Percentiles rank a stretch among this genome's conserved stretches.
Evolutionary conservation across 2,329 filamentous ascomycete genomes (phyloP).

Genomic region (Hortaea sp.): DNA sequence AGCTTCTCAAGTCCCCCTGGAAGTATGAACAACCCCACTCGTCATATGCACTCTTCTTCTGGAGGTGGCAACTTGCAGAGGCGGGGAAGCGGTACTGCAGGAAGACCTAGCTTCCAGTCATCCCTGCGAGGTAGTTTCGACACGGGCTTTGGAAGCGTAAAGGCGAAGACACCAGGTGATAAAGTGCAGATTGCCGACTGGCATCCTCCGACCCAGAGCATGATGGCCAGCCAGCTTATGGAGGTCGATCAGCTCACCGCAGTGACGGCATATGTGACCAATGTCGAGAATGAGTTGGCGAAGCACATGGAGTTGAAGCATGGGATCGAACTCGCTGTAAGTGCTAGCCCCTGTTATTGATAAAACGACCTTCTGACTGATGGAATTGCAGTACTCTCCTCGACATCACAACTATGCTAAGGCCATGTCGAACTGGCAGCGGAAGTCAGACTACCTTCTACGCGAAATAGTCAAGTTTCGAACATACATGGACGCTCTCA

Average conservation of each 20-base stretch:
- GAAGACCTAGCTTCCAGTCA: conserved; percentile 26
- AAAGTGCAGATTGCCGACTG: conserved; percentile 77
- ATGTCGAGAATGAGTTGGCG: conserved; percentile 75
- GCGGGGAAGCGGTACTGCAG: conserved; percentile 3
- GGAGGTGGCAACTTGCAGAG: conserved; percentile 5
- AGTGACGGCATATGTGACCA: conserved; percentile 68
- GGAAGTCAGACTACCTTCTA: conserved; percentile 83
- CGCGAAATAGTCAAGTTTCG: conserved; percentile 93
- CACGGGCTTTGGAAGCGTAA: conserved; percentile 37
- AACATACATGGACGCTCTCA: conserved; percentile 83
- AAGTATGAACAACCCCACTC: conserved; percentile 5
- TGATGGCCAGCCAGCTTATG: conserved; percentile 68
- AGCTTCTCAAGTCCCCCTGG: conserved; percentile 11
- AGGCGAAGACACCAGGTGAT: conserved; percentile 70
- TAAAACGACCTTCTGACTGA: background rate
- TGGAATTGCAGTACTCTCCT: conserved; percentile 57
- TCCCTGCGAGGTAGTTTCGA: conserved; percentile 52
- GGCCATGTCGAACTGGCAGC: conserved; percentile 95
- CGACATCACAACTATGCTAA: conserved; percentile 69
- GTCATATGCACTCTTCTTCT: conserved; percentile 13
- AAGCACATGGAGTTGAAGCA: conserved; percentile 79
- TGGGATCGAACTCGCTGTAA: conserved; percentile 71
- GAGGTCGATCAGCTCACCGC: conserved; percentile 74
- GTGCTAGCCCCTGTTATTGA: conserved; percentile 16
- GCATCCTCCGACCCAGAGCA: conserved; percentile 78